Percentiles rank a stretch among this genome's conserved stretches.
phyloP scores from a whole-genome alignment of 2,329 filamentous ascomycete genomes.

The Sordariomycetes sp. region DNA sequence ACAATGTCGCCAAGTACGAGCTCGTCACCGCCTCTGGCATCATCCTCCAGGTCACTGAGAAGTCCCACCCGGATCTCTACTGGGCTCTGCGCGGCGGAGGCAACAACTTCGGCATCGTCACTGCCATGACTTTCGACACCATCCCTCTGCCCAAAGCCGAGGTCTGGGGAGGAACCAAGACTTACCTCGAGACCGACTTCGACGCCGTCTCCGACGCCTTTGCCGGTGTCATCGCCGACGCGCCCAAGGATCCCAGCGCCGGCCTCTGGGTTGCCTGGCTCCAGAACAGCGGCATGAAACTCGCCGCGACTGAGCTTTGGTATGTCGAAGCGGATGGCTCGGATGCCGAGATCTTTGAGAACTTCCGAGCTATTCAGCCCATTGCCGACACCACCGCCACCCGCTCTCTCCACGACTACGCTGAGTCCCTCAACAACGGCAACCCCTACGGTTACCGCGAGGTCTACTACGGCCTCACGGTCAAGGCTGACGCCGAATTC shows the following conservation, averaged over 20 bases:
- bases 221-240: conserved; percentile 17
- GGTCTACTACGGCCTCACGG: conserved; percentile 10
- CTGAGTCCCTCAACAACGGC: conserved; percentile 2
- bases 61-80: conserved; percentile 40
- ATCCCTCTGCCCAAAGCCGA: conserved; percentile 11
- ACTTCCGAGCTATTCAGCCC: conserved; percentile 21
- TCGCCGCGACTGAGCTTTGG: conserved; percentile 22
- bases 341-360: conserved; percentile 21
- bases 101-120: conserved; percentile 48
- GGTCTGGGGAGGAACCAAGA: conserved; percentile 22
- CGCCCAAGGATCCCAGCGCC: conserved; percentile 21
- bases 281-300: conserved; percentile 8
- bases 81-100: conserved; percentile 48
- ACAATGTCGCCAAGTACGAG: conserved; percentile 22
- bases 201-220: conserved; percentile 19
- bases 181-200: conserved; percentile 18
- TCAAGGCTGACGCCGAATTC: conserved; percentile 7
- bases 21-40: conserved; percentile 35
- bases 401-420: conserved; percentile 9
- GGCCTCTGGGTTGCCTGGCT: conserved; percentile 19
- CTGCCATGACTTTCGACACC: conserved; percentile 34
- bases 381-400: conserved; percentile 16
- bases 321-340: conserved; percentile 23
- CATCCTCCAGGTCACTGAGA: conserved; percentile 28
- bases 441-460: conserved; percentile 12